phyloP scores from a whole-genome alignment of 2,329 filamentous ascomycete species.

The Beauveria rudraprayagi region DNA sequence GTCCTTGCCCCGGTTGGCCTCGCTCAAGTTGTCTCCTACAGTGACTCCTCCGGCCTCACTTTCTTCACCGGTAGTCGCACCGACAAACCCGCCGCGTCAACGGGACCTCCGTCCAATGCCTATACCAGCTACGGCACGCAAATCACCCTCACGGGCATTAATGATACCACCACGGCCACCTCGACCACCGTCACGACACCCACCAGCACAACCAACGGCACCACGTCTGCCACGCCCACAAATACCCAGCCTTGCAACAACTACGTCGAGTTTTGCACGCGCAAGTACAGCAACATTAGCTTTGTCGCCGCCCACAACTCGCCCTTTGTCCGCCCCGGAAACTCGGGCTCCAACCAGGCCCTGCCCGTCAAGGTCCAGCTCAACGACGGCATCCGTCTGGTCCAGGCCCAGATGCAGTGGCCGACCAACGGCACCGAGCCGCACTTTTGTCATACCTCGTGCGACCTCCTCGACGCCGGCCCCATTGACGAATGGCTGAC shows the following conservation, averaged over 20 bases:
- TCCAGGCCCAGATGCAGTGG: slow-evolving; percentile 58
- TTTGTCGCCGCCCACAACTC: slow-evolving; percentile 74
- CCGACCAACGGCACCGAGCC: slow-evolving; percentile 40
- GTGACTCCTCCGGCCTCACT: slow-evolving; percentile 26
- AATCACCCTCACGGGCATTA: slow-evolving; percentile 30
- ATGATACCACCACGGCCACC: slow-evolving; percentile 25
- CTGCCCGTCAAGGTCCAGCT: slow-evolving; percentile 62
- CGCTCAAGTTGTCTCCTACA: slow-evolving; percentile 19
- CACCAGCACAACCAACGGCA: slow-evolving; percentile 20
- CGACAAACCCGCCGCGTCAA: slow-evolving; percentile 28
- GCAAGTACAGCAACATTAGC: slow-evolving; percentile 76
- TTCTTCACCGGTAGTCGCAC: slow-evolving; percentile 32
- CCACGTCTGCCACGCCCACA: slow-evolving; percentile 35
- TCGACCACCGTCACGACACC: slow-evolving; percentile 23
- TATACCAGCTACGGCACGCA: slow-evolving; percentile 37
- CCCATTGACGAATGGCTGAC: slow-evolving; percentile 67
- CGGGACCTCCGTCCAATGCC: slow-evolving; percentile 33
- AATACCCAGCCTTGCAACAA: slow-evolving; percentile 78
- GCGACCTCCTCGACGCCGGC: slow-evolving; percentile 73
- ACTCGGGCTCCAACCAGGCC: slow-evolving; percentile 68
- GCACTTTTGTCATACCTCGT: slow-evolving; percentile 80
- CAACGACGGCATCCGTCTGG: slow-evolving; percentile 63
- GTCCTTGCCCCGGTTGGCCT: neutral
- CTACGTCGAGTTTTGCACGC: slow-evolving; percentile 65
- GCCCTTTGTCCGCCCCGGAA: slow-evolving; percentile 63